Percentiles rank a stretch among this genome's conserved stretches.
Evolutionary conservation across 352 stramenopile genomes (phyloP).

Genomic region (Phytopythium chamaehyphon): DNA sequence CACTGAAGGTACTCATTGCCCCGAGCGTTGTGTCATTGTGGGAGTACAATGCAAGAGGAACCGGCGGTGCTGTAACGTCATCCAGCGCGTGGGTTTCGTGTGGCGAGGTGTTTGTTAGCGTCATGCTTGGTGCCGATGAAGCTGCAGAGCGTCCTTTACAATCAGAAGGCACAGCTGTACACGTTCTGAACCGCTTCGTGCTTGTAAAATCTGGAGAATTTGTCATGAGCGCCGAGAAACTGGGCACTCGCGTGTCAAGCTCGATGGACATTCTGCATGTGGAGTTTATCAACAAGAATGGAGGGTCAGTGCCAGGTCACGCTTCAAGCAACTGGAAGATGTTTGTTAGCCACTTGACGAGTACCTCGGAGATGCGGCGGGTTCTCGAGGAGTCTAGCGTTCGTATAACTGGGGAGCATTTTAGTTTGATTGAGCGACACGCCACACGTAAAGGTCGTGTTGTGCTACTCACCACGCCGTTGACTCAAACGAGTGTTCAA

Average conservation of each 20-base stretch:
- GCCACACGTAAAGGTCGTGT: neutral
- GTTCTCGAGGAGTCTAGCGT: slow-evolving; percentile 57
- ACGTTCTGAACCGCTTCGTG: slow-evolving; percentile 45
- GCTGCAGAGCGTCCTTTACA: slow-evolving; percentile 15
- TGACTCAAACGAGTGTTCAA: slow-evolving; percentile 30
- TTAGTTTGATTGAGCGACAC: slow-evolving; percentile 34
- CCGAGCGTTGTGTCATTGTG: slow-evolving; percentile 64
- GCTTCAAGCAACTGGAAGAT: slow-evolving; percentile 42
- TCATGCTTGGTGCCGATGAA: slow-evolving; percentile 30
- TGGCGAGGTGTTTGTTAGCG: slow-evolving; percentile 61
- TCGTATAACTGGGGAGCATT: slow-evolving; percentile 37
- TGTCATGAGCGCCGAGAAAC: slow-evolving; percentile 63
- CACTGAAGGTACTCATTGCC: slow-evolving; percentile 62
- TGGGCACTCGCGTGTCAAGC: slow-evolving; percentile 44
- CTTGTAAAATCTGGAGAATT: slow-evolving; percentile 30
- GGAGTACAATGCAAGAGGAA: slow-evolving; percentile 17
- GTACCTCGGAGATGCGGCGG: slow-evolving; percentile 35
- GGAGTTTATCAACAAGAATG: slow-evolving; percentile 29
- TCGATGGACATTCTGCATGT: slow-evolving; percentile 32
- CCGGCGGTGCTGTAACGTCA: slow-evolving; percentile 3
- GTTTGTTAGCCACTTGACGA: slow-evolving; percentile 41
- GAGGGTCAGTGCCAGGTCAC: slow-evolving; percentile 29
- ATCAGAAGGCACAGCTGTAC: slow-evolving; percentile 13
- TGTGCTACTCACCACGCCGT: slow-evolving; percentile 18
- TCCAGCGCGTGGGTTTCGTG: slow-evolving; percentile 45